phyloP scores from a whole-genome alignment of 2,329 filamentous ascomycete species.

The Colletotrichum spinosum region DNA sequence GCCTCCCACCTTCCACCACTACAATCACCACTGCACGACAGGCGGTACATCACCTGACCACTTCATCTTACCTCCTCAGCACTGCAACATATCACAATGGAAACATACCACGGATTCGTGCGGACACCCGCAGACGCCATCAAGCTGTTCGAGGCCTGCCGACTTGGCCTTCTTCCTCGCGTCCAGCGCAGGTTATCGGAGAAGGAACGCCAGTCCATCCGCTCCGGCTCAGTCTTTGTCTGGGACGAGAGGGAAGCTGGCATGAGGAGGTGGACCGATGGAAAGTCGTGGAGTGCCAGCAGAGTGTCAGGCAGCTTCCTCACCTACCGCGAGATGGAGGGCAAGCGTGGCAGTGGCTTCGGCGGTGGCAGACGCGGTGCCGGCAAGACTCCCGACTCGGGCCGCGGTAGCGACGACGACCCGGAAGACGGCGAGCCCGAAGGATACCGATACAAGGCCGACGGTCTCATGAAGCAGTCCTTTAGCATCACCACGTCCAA shows the following conservation, averaged over 20 bases:
- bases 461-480: slow-evolving; percentile 99
- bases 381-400: slow-evolving; percentile 86
- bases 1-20: too few relatives aligned
- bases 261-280: slow-evolving; percentile 98
- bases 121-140: slow-evolving; percentile 97
- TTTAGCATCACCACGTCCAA: slow-evolving; percentile 97
- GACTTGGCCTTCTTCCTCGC: slow-evolving; percentile 87
- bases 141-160: slow-evolving; percentile 97
- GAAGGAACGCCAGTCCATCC: slow-evolving; percentile 96
- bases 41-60: too few relatives aligned
- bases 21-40: too few relatives aligned
- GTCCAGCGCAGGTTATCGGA: slow-evolving; percentile 95
- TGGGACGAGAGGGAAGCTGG: slow-evolving; percentile 99
- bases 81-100: slow-evolving; percentile 70
- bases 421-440: slow-evolving; percentile 87
- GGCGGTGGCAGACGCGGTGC: slow-evolving; percentile 66
- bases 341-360: slow-evolving; percentile 89
- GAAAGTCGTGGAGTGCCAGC: slow-evolving; percentile 99
- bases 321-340: slow-evolving; percentile 98
- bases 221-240: slow-evolving; percentile 98
- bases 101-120: slow-evolving; percentile 96
- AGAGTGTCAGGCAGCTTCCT: slow-evolving; percentile 97
- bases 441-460: slow-evolving; percentile 93
- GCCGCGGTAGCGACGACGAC: slow-evolving; percentile 84
- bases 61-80: slow-evolving; percentile 27